Base-by-base conservation (phyloP, 129 eudicot genomes). In the Apium graveolens region DNA sequence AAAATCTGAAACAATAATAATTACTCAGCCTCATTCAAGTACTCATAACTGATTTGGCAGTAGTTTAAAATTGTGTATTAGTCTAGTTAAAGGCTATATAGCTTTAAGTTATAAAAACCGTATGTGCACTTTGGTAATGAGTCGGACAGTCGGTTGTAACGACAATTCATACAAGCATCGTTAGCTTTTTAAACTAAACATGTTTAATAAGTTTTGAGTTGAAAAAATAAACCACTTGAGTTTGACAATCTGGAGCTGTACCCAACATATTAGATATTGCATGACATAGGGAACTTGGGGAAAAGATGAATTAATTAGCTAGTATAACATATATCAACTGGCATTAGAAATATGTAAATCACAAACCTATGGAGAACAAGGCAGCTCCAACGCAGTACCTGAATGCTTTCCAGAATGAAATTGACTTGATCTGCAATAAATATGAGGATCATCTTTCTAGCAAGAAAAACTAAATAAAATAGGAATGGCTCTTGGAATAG, bases 311-410 rank as follows among this genome's bases (percentile, higher is more conserved):
- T 60, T 16, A 32, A 13, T 14, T 17, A 32, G 24, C 72, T 13
- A 66, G 24, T 1, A 66, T 1, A 24, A 57, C 26, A 73, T 78
- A 46, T 78, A 78, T 74, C 69, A 75, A 46, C 24, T 27, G 78
- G 70, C 42, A 75, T 39, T 63, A 24, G 72, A 68, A 65, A 78
- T 74, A 55, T 78, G 39, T 74, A 77, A 68, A 73, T 5, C 48
- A 91, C 97, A 82, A 77, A 96, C 97, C 99, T 87, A 96, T 83
- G 89, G 88, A 84, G 65, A 87, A 77, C 65, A 92, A 46, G 75
- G 89, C 85, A 79, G 95, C 82, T 35, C 77, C 85, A 70, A 71
- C 32, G 82, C 97, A 88, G 84, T 81, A 83, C 80, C 82, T 86
- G 45, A 91, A 73, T 79, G 97, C 90, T 86, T 89, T 86, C 94